Conservation (phyloP, 2,329 filamentous ascomycete genomes). For the Curvularia sp. region DNA sequence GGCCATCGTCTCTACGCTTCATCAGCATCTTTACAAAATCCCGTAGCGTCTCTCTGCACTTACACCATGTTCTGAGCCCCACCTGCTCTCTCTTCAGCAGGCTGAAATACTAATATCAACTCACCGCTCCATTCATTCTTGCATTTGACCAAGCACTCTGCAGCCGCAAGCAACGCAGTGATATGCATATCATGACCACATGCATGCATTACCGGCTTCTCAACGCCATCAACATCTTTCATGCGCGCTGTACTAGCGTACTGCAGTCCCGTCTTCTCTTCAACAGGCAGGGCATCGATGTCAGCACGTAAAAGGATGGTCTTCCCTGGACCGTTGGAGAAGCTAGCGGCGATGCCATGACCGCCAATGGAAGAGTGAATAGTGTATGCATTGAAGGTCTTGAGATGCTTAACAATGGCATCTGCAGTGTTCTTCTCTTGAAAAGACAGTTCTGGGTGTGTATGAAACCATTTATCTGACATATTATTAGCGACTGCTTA, state of each 20-base stretch:
- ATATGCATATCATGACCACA: conserved; percentile 72
- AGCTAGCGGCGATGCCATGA: conserved; percentile 64
- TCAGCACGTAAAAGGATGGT: conserved; percentile 68
- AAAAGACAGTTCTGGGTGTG: conserved; percentile 48
- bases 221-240: conserved; percentile 56
- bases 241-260: conserved; percentile 62
- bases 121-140: conserved; percentile 67
- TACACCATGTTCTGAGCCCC: conserved; percentile 69
- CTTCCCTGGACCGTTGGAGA: conserved; percentile 63
- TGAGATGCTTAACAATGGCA: conserved; percentile 39
- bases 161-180: conserved; percentile 63
- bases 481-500: conserved; percentile 9
- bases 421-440: conserved; percentile 46
- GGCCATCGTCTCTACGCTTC: conserved; percentile 55
- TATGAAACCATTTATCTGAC: conserved; percentile 47
- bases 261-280: conserved; percentile 62
- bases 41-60: neutral
- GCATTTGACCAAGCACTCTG: conserved; percentile 57
- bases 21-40: neutral
- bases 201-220: conserved; percentile 70
- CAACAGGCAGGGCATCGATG: conserved; percentile 67
- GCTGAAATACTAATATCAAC: conserved; percentile 70
- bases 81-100: conserved; percentile 68
- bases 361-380: conserved; percentile 64
- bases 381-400: conserved; percentile 49